Evolutionary conservation across 2,329 filamentous ascomycete genomes (phyloP).

Genomic region (Botrytis deweyae): DNA sequence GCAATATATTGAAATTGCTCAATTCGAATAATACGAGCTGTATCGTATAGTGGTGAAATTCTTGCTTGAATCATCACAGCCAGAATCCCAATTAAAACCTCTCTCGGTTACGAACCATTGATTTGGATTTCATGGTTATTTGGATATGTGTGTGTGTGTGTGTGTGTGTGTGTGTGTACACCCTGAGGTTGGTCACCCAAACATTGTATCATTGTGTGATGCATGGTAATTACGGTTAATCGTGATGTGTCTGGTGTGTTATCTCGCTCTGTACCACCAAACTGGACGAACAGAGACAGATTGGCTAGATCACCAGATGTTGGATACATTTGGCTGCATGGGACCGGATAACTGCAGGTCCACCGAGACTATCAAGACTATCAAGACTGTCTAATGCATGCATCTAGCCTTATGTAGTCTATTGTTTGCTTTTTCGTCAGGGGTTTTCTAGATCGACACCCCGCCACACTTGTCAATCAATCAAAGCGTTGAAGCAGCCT

Average conservation of each 20-base stretch:
- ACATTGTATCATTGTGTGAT: neutral
- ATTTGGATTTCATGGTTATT: neutral
- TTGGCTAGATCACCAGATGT: neutral
- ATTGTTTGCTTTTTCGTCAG: neutral
- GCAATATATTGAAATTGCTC: slow-evolving; percentile 4
- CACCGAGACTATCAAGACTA: neutral
- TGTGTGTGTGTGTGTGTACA: neutral
- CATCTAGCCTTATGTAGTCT: neutral
- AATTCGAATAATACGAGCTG: neutral
- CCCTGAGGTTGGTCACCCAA: neutral
- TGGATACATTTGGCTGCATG: neutral
- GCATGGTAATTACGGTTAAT: neutral
- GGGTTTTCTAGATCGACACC: neutral
- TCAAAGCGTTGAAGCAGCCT: neutral
- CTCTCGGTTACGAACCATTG: neutral
- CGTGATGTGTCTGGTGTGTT: neutral
- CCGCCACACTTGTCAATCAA: neutral
- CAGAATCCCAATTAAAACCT: neutral
- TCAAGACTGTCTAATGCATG: neutral
- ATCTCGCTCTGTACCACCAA: neutral
- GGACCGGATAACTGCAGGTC: neutral
- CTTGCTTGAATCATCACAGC: neutral
- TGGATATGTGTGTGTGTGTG: neutral
- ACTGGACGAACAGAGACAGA: neutral
- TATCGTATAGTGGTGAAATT: neutral